Conservation (phyloP, 768 basidiomycete species). For the Artomyces pyxidatus region DNA sequence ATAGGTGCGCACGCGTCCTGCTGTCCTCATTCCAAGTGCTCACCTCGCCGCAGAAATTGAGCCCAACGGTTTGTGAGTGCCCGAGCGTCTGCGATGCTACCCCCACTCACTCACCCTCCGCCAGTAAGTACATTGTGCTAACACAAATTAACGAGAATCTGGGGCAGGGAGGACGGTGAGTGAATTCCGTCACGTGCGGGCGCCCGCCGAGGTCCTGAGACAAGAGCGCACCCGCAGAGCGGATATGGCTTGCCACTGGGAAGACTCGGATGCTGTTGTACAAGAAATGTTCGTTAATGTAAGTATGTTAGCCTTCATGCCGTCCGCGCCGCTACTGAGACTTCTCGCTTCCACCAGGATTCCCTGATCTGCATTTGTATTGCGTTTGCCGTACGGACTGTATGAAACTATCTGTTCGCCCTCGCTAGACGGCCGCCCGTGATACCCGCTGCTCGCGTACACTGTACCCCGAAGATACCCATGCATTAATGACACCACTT, state of each 20-base stretch:
- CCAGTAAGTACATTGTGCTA: constrained; percentile 80
- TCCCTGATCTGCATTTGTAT: constrained; percentile 60
- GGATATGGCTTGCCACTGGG: constrained; percentile 82
- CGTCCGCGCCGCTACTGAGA: constrained; percentile 7
- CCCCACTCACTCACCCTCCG: constrained; percentile 10
- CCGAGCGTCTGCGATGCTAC: neutral
- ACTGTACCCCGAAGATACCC: constrained; percentile 14
- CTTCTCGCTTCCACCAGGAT: constrained; percentile 46
- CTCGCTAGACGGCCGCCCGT: constrained; percentile 1
- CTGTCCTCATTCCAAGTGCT: neutral
- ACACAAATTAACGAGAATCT: constrained; percentile 81
- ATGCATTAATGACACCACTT: neutral
- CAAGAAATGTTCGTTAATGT: constrained; percentile 79
- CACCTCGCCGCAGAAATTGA: constrained; percentile 47
- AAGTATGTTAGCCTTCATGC: constrained; percentile 25
- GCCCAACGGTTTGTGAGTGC: constrained; percentile 60
- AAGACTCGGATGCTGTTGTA: constrained; percentile 70
- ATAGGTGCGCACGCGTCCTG: constrained; percentile 29
- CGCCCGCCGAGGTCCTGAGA: neutral
- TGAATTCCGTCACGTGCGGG: constrained; percentile 6
- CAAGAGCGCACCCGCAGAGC: constrained; percentile 50
- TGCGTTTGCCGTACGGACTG: constrained; percentile 50
- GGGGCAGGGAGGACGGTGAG: constrained; percentile 79
- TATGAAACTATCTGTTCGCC: constrained; percentile 16
- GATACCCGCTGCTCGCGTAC: constrained; percentile 13